These are phyloP conservation scores for Pyrrhoderma lamaoense DNA, from an alignment of 1,284 basidiomycete species.

Conservation along the genomic window DNA sequence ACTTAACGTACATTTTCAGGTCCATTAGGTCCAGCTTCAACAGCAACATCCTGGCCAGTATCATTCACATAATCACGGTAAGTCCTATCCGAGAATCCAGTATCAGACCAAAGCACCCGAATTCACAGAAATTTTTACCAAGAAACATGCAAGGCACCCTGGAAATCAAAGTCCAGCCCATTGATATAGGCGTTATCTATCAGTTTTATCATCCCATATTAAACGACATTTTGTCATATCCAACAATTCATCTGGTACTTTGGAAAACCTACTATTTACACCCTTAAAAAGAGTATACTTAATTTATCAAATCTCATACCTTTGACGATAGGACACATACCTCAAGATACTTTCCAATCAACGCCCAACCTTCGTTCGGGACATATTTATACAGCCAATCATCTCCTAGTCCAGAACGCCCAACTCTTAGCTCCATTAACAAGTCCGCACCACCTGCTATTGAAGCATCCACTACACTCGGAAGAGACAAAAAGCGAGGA, in stretches of 20 bases:
- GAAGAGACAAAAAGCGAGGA: slow-evolving; percentile 32
- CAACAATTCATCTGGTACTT: neutral
- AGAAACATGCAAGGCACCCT: slow-evolving; percentile 30
- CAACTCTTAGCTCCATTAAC: slow-evolving; percentile 35
- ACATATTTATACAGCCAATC: slow-evolving; percentile 37
- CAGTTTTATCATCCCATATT: neutral
- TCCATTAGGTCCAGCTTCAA: slow-evolving; percentile 40
- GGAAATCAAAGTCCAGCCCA: slow-evolving; percentile 34
- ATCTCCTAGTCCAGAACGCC: slow-evolving; percentile 36
- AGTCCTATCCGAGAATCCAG: slow-evolving; percentile 26
- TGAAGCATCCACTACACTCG: slow-evolving; percentile 15
- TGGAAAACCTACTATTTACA: slow-evolving; percentile 27
- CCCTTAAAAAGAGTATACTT: slow-evolving; percentile 27
- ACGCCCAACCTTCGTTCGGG: slow-evolving; percentile 27
- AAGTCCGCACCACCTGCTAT: slow-evolving; percentile 24
- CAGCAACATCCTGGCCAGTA: slow-evolving; percentile 32
- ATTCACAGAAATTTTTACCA: slow-evolving; percentile 26
- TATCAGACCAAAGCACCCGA: neutral
- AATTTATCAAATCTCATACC: neutral
- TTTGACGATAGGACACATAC: slow-evolving; percentile 19
- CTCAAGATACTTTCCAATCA: slow-evolving; percentile 33
- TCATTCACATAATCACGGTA: slow-evolving; percentile 40
- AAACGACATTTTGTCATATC: too few relatives aligned
- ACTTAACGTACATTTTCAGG: slow-evolving; percentile 35
- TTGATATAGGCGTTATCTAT: slow-evolving; percentile 40